Evolutionary conservation across 1,139 yeast species (phyloP), one percentile per base, ranked within the genome.

Genomic region (Yamadazyma membranifaciens): DNA sequence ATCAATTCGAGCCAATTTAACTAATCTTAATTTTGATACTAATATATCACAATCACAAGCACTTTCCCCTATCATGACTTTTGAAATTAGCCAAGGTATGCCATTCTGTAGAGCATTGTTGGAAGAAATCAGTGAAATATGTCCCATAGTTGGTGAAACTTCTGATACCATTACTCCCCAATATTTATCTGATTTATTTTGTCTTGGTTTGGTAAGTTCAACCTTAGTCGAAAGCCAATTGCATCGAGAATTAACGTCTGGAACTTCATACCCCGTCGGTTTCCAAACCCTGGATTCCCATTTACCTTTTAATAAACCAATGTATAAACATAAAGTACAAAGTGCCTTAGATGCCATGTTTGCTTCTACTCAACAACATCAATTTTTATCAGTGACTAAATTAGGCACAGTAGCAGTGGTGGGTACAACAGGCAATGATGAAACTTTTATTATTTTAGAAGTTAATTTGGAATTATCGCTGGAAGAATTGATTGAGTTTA

Each of bases 91-190:
- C 28, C 58, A 63, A 12, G 78, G 78, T 1, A 55, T 73, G 26
- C 73, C 75, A 0, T 54, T 55, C 33, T 65, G 72, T 42, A 55
- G 79, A 20, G 58, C 66, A 2, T 53, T 69, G 27, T 54, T 73
- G 27, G 53, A 62, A 39, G 68, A 67, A 60, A 38, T 53, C 64
- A 39, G 69, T 69, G 6, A 59, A 54, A 43, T 56, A 51, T 38
- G 62, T 65, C 47, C 75, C 1, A 46, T 74, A 6, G 69, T 67
- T 2, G 74, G 75, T 2, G 65, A 63, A 40, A 51, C 67, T n/a
- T 57, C 68, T 6, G 76, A 72, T 46, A 69, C 75, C 1, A 58
- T 73, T 30, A 63, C 74, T 9, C 77, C 77, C 2, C 78, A 73
- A 40, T 74, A 69, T 53, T 60, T 68, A 36, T 61, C 72, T 1